Conservation (phyloP, 805 yeast species). For the Saccharomycodes ludwigii region DNA sequence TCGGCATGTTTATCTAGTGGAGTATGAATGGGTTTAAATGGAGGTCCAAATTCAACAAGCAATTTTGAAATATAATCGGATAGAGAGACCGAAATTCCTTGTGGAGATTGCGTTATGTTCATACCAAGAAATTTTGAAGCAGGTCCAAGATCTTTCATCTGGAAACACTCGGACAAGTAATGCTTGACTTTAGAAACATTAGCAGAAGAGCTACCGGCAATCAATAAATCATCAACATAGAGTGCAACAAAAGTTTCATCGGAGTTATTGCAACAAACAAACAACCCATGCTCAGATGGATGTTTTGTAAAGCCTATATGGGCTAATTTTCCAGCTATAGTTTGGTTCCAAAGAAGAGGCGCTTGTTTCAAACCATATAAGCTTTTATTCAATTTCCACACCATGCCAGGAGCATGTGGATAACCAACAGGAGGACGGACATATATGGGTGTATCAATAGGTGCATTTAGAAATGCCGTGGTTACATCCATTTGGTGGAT, state of each 20-base stretch:
- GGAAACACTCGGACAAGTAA: not conserved
- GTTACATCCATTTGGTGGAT: slow-evolving; percentile 15
- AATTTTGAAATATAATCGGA: slow-evolving; percentile 3
- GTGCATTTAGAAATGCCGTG: slow-evolving; percentile 12
- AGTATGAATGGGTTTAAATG: not conserved
- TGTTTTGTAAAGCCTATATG: slow-evolving; percentile 11
- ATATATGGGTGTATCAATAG: slow-evolving; percentile 5
- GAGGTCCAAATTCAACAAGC: not conserved
- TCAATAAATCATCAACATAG: slow-evolving; percentile 7
- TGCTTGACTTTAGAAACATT: not conserved
- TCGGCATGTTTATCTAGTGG: not conserved
- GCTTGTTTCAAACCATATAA: slow-evolving; percentile 11
- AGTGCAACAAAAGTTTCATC: slow-evolving; percentile 3
- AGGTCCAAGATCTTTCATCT: slow-evolving; percentile 6
- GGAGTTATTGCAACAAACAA: not conserved
- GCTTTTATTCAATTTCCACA: slow-evolving; percentile 8
- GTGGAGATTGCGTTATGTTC: slow-evolving; percentile 2
- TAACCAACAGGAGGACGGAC: slow-evolving; percentile 6
- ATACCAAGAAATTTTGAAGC: slow-evolving; percentile 6
- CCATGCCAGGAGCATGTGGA: slow-evolving; percentile 3
- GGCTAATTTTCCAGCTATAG: slow-evolving; percentile 18
- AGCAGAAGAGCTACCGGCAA: slow-evolving; percentile 1
- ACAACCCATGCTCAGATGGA: slow-evolving; percentile 5
- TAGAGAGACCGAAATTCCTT: slow-evolving; percentile 2
- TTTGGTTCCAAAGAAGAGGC: slow-evolving; percentile 19